phyloP scores from a whole-genome alignment of 257 asterid species.

The Buddleja alternifolia region DNA sequence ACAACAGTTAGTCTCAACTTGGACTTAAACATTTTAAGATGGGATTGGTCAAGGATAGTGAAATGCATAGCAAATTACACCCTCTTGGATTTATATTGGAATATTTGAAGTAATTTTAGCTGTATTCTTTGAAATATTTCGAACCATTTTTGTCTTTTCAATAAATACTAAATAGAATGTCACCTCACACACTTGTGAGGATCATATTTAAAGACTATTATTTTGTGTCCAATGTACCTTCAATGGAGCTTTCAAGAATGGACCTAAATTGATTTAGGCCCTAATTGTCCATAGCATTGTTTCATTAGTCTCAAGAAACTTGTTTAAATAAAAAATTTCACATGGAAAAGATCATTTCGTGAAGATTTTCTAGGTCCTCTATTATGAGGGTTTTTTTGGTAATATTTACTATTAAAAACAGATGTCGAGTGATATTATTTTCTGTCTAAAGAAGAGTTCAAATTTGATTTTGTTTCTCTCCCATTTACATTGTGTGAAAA shows the following conservation, averaged over 20 bases:
- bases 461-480: no score
- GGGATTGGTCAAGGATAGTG: constrained; percentile 11
- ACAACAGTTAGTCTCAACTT: not conserved
- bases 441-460: no score
- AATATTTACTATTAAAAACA: no score
- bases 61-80: not conserved
- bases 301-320: not conserved
- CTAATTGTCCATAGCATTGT: constrained; percentile 8
- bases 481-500: no score
- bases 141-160: not conserved
- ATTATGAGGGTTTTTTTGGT: no score
- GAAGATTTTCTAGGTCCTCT: no score
- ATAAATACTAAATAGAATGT: not conserved
- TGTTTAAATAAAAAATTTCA: not conserved
- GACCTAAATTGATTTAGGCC: not conserved
- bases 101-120: not conserved
- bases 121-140: not conserved
- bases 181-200: constrained; percentile 13
- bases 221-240: not conserved
- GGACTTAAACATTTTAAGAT: not conserved
- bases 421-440: no score
- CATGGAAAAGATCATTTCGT: no score
- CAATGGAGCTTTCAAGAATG: not conserved
- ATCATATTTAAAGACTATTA: not conserved
- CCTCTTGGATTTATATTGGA: not conserved